Evolutionary conservation across 2,329 filamentous ascomycete species (phyloP).

Genomic region (Colletotrichum australisinense): DNA sequence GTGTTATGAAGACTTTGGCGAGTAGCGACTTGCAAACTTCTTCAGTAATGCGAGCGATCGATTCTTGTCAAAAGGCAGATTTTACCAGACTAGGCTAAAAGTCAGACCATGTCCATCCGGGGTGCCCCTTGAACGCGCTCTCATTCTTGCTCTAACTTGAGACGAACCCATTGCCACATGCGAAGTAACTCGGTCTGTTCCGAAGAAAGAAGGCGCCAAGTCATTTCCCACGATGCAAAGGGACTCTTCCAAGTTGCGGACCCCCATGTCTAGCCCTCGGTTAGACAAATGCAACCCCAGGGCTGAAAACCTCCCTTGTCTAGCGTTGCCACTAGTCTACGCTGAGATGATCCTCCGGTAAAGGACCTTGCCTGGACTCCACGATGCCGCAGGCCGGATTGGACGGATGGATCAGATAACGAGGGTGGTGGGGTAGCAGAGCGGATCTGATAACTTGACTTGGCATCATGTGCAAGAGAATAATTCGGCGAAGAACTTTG

Average conservation of each 20-base stretch:
- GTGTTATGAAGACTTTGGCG: not conserved
- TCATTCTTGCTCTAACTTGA: not conserved
- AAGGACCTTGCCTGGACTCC: not conserved
- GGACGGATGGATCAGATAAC: slow-evolving; percentile 27
- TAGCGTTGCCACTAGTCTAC: slow-evolving; percentile 9
- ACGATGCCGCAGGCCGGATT: slow-evolving; percentile 6
- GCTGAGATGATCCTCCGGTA: slow-evolving; percentile 14
- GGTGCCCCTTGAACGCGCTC: not conserved
- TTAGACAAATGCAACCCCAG: slow-evolving; percentile 22
- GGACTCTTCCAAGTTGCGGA: not conserved
- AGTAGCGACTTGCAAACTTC: not conserved
- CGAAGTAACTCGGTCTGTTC: not conserved
- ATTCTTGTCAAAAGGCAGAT: not conserved
- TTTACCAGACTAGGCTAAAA: not conserved
- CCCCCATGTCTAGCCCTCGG: slow-evolving; percentile 1
- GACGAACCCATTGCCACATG: slow-evolving; percentile 6
- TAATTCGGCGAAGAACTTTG: not conserved
- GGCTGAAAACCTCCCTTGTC: slow-evolving; percentile 8
- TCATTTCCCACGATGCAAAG: slow-evolving; percentile 16
- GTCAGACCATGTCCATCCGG: not conserved
- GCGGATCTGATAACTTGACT: slow-evolving; percentile 29
- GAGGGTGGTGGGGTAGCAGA: not conserved
- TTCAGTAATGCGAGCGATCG: not conserved
- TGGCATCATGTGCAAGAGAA: not conserved
- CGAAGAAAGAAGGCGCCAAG: slow-evolving; percentile 19